Conservation (phyloP, 352 stramenopile genomes). For the Phytophthora citrophthora region DNA sequence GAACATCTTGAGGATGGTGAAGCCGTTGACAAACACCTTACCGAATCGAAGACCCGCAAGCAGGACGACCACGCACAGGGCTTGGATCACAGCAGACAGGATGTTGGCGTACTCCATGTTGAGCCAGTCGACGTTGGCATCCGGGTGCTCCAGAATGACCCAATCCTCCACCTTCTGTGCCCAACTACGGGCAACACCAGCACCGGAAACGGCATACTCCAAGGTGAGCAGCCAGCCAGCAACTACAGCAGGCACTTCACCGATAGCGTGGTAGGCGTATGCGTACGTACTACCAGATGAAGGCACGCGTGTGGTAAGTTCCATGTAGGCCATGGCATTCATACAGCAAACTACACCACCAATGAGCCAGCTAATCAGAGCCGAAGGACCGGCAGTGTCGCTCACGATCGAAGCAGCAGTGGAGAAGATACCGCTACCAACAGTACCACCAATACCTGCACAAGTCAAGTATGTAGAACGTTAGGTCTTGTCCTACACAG, state of each 20-base stretch:
- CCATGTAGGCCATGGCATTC: conserved; percentile 83
- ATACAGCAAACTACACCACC: conserved; percentile 73
- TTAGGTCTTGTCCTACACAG: not conserved
- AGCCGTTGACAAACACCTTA: conserved; percentile 77
- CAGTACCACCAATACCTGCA: conserved; percentile 80
- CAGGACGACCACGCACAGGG: conserved; percentile 60
- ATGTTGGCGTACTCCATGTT: conserved; percentile 58
- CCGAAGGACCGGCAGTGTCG: conserved; percentile 73
- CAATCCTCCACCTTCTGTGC: conserved; percentile 84
- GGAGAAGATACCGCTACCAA: conserved; percentile 57
- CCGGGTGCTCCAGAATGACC: conserved; percentile 33
- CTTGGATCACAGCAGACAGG: conserved; percentile 53
- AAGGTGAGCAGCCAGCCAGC: conserved; percentile 80
- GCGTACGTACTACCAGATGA: conserved; percentile 87
- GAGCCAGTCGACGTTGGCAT: conserved; percentile 39
- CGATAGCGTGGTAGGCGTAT: conserved; percentile 89
- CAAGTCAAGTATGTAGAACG: conserved; percentile 7
- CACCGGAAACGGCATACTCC: conserved; percentile 86
- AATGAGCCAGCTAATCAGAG: conserved; percentile 76
- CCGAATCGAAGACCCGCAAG: conserved; percentile 74
- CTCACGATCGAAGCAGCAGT: conserved; percentile 72
- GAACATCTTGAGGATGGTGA: conserved; percentile 70
- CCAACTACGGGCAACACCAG: conserved; percentile 90
- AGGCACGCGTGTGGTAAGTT: conserved; percentile 79
- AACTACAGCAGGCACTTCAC: conserved; percentile 88